A percentile compares a stretch with the other conserved stretches of the same genome.
Conservation (phyloP, 768 basidiomycete genomes). For the Leccinum fibrillosum region DNA sequence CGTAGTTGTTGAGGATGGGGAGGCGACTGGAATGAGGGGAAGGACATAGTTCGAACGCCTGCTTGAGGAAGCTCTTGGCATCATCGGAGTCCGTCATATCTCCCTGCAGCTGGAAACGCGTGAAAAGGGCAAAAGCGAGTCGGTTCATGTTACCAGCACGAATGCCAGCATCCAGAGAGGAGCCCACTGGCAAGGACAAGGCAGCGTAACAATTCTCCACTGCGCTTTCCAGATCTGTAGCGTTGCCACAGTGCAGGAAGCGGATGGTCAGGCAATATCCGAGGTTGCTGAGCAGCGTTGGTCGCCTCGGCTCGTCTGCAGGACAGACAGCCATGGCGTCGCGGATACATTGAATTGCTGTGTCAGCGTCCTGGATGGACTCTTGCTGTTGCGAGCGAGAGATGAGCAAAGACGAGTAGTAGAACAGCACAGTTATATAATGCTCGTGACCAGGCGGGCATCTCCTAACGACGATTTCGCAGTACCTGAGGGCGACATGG, state of each 20-base stretch:
- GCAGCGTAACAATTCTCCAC: constrained; percentile 17
- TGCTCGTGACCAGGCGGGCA: constrained; percentile 6
- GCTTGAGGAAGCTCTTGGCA: constrained; percentile 14
- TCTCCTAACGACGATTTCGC: constrained; percentile 1
- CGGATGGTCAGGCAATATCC: constrained; percentile 15
- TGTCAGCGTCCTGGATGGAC: constrained; percentile 17
- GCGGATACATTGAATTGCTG: constrained; percentile 10
- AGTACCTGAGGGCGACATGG: constrained; percentile 9
- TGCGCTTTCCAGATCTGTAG: constrained; percentile 24
- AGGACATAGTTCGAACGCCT: constrained; percentile 14
- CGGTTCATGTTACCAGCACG: constrained; percentile 5
- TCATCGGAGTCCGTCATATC: constrained; percentile 15
- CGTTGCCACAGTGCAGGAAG: constrained; percentile 18
- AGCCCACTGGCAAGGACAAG: not conserved
- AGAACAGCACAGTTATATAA: not conserved
- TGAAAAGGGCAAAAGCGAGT: constrained; percentile 16
- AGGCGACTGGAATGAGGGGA: constrained; percentile 1
- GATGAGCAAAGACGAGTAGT: constrained; percentile 12
- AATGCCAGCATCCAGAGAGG: constrained; percentile 1
- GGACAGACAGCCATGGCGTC: constrained; percentile 7
- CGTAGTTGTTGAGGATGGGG: constrained; percentile 11
- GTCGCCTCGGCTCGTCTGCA: not conserved
- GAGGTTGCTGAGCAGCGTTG: constrained; percentile 6
- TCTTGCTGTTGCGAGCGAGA: constrained; percentile 6
- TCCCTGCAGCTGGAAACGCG: constrained; percentile 20